phyloP scores from a whole-genome alignment of 257 asterid genomes.

The Phtheirospermum japonicum region DNA sequence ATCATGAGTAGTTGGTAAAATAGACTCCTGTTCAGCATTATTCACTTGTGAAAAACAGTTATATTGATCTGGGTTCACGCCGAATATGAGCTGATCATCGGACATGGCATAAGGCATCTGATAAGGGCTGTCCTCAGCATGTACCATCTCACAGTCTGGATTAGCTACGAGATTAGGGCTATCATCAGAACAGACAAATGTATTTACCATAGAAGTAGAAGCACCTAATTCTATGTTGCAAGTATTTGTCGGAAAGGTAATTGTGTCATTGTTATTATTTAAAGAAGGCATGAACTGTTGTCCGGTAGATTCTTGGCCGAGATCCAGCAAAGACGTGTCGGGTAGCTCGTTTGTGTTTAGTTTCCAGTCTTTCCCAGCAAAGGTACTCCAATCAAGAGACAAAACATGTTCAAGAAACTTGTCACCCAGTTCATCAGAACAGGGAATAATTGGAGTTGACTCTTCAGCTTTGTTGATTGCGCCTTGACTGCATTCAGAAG shows the following conservation, averaged over 20 bases:
- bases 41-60: constrained; percentile 37
- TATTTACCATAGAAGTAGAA: constrained; percentile 40
- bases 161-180: constrained; percentile 35
- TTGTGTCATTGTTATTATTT: constrained; percentile 33
- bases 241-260: constrained; percentile 39
- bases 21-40: constrained; percentile 36
- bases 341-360: constrained; percentile 50
- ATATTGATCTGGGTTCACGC: constrained; percentile 42
- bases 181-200: constrained; percentile 46
- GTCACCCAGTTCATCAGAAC: constrained; percentile 41
- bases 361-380: constrained; percentile 55
- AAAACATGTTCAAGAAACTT: constrained; percentile 44
- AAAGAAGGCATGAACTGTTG: constrained; percentile 38
- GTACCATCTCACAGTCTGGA: constrained; percentile 35
- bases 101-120: constrained; percentile 44
- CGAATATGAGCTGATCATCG: constrained; percentile 36
- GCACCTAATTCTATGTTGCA: constrained; percentile 31
- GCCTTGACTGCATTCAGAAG: constrained; percentile 71
- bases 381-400: constrained; percentile 51
- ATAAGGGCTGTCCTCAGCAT: constrained; percentile 43
- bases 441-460: constrained; percentile 30
- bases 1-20: constrained; percentile 34
- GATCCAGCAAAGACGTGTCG: constrained; percentile 46
- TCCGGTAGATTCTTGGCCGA: constrained; percentile 46
- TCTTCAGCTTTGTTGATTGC: constrained; percentile 39